Percentiles rank a stretch among this genome's conserved stretches.
Evolutionary conservation across 176 grass and related monocot genomes (phyloP).

Genomic region (Zoysia japonica): DNA sequence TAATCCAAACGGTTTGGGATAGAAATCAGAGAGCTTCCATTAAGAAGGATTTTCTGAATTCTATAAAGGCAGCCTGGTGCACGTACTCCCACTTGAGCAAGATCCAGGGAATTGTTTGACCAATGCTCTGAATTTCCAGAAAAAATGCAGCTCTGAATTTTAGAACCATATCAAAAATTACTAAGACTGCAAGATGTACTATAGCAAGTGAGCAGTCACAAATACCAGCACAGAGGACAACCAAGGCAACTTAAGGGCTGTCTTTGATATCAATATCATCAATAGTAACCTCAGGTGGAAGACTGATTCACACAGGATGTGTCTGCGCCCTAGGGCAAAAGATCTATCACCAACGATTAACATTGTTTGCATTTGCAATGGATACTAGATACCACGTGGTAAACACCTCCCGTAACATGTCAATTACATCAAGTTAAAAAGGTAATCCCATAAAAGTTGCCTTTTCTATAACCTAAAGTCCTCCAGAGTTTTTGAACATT

Average conservation of each 20-base stretch:
- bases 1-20: slow-evolving; percentile 1
- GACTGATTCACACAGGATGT: not conserved
- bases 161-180: slow-evolving; percentile 6
- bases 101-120: no score
- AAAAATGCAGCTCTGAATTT: not conserved
- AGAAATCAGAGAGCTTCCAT: slow-evolving; percentile 22
- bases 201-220: not conserved
- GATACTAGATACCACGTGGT: not conserved
- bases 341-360: slow-evolving; percentile 7
- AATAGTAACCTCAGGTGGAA: slow-evolving; percentile 1
- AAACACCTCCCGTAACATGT: slow-evolving; percentile 3
- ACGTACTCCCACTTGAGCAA: no score
- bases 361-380: not conserved
- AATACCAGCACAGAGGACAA: slow-evolving; percentile 3
- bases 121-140: no score
- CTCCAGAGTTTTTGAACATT: slow-evolving; percentile 15
- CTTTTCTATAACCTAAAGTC: slow-evolving; percentile 14
- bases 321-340: slow-evolving; percentile 7
- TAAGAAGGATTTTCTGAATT: not conserved
- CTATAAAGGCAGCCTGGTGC: not conserved
- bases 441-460: slow-evolving; percentile 29
- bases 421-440: slow-evolving; percentile 41
- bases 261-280: not conserved
- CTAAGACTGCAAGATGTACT: slow-evolving; percentile 13
- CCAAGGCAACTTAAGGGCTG: not conserved